Base-by-base conservation (phyloP, 192 early-diverging fungal genomes). In the Backusella macrospora region DNA sequence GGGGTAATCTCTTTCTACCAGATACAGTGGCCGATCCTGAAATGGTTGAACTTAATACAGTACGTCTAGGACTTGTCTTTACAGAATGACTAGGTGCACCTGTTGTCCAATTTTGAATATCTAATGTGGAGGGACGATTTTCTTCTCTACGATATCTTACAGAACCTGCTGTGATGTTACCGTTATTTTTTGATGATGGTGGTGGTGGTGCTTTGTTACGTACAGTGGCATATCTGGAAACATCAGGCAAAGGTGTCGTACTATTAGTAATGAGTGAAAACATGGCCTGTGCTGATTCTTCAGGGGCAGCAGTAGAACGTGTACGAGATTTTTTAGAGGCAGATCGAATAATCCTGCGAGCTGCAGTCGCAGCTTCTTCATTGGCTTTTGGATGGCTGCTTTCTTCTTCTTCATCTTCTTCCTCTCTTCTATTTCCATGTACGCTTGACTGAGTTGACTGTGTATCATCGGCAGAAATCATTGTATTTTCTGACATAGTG, bases 281-380 rank as follows among this genome's bases (percentile, higher is more conserved):
- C 70, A 71, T 71, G n/a, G 49, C 49, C 16, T 59, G 38, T 44
- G 59, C 62, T 16, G 55, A 62, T 29, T 72, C 71, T 7, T 72
- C 62, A 16, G 42, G 62, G 43, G 63, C 44, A 21, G 37, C 40
- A 29, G 43, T 62, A 44, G 71, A 72, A 14, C 71, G 71, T 64
- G 71, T 72, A 18, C 59, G 52, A 44, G 62, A 62, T n/a, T 72
- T 72, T n/a, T 44, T 62, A 34, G 71, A 72, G 37, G 71, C 71
- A 64, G 71, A 64, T 40, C 71, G 71, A 63, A 72, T 72, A 23
- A 72, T 38, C n/a, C 71, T 40, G n/a, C 71, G 71, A 45, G 71
- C 71, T 46, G 71, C 71, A 62, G 38, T 37, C 23, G 49, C 70
- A 43, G 70, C 70, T 42, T 66, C 65, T 39, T 66, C 65, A 21